A percentile compares a stretch with the other conserved stretches of the same genome.
These are phyloP conservation scores for Dictyophora rubrovolvata DNA, from an alignment of 768 basidiomycete genomes.

Conservation along the genomic window DNA sequence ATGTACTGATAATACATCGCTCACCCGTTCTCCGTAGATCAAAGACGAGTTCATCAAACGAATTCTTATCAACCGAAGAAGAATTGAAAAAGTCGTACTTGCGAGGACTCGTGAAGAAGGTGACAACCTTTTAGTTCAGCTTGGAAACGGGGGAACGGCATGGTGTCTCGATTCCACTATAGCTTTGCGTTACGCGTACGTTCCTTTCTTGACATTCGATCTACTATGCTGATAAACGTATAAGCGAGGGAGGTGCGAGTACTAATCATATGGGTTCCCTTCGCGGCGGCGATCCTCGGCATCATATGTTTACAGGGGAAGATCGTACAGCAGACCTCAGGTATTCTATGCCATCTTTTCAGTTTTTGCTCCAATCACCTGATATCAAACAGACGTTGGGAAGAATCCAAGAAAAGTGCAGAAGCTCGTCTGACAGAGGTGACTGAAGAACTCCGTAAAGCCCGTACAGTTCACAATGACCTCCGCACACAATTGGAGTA, in stretches of 20 bases:
- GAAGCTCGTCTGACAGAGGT: conserved; percentile 18
- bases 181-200: conserved; percentile 58
- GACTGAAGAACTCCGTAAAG: neutral
- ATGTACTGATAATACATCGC: neutral
- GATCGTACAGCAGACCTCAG: conserved; percentile 38
- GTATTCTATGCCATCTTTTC: conserved; percentile 23
- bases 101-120: conserved; percentile 54
- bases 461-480: neutral
- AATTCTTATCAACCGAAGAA: conserved; percentile 63
- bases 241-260: conserved; percentile 60
- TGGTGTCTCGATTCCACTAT: conserved; percentile 55
- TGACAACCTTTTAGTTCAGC: conserved; percentile 35
- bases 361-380: neutral
- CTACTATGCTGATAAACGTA: neutral
- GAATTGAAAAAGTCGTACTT: conserved; percentile 66
- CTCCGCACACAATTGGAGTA: neutral
- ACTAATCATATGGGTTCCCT: conserved; percentile 31
- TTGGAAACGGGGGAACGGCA: conserved; percentile 43
- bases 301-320: conserved; percentile 43
- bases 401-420: conserved; percentile 27
- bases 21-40: conserved; percentile 38
- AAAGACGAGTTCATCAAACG: conserved; percentile 65
- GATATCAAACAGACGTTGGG: conserved; percentile 33
- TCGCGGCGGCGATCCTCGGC: conserved; percentile 23
- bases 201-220: conserved; percentile 9